Evolutionary conservation across 1,284 basidiomycete genomes (phyloP).

Genomic region (Trichosporon sp.): DNA sequence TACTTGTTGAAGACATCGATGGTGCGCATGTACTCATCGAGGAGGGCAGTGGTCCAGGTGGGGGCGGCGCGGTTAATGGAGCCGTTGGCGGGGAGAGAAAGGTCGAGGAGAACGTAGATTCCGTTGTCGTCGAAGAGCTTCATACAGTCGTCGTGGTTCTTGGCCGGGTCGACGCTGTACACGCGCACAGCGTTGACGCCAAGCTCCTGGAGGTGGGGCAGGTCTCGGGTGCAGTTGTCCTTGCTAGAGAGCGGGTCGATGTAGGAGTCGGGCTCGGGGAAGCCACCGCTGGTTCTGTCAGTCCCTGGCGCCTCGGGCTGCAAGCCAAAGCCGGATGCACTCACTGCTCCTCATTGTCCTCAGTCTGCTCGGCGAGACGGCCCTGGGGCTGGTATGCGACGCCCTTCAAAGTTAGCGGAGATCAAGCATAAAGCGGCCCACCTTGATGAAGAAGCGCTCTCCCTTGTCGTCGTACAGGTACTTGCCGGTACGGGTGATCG

Average conservation of each 20-base stretch:
- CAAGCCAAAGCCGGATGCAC: slow-evolving; percentile 14
- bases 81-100: slow-evolving; percentile 77
- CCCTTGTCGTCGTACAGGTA: slow-evolving; percentile 73
- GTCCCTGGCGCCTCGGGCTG: background rate
- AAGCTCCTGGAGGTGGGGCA: slow-evolving; percentile 63
- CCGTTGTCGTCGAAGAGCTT: slow-evolving; percentile 65
- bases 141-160: slow-evolving; percentile 87
- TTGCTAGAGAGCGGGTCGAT: slow-evolving; percentile 68
- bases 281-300: slow-evolving; percentile 50
- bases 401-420: slow-evolving; percentile 51
- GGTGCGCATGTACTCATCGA: slow-evolving; percentile 71
- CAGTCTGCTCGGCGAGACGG: slow-evolving; percentile 49
- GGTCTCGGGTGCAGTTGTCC: slow-evolving; percentile 68
- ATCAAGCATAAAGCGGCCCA: slow-evolving; percentile 17
- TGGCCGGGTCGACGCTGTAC: slow-evolving; percentile 74
- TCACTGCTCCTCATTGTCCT: slow-evolving; percentile 55
- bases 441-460: slow-evolving; percentile 78
- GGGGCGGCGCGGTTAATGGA: slow-evolving; percentile 73
- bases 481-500: slow-evolving; percentile 51
- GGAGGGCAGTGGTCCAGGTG: slow-evolving; percentile 75
- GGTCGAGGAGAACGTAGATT: slow-evolving; percentile 86
- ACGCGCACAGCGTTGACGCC: slow-evolving; percentile 64
- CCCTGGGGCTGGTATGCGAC: slow-evolving; percentile 86
- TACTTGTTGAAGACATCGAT: slow-evolving; percentile 75
- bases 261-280: slow-evolving; percentile 61